A percentile compares a stretch with the other conserved stretches of the same genome.
phyloP scores from a whole-genome alignment of 306 rosid species.

The Cucurbita maxima region DNA sequence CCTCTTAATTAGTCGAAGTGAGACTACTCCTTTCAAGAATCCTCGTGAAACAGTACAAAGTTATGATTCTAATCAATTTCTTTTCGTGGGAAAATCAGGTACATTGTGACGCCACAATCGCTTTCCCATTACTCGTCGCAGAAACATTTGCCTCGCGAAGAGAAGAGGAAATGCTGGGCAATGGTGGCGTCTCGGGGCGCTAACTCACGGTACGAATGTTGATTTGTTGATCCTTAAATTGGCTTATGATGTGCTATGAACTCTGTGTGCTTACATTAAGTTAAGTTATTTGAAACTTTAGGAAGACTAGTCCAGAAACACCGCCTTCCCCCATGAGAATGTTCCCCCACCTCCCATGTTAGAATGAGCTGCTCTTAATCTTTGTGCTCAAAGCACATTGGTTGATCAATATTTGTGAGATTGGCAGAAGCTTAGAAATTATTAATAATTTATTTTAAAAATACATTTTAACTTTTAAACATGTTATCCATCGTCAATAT shows the following conservation, averaged over 20 bases:
- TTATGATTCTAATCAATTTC: not conserved
- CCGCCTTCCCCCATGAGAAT: not conserved
- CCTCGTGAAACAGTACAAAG: not conserved
- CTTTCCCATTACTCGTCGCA: constrained; percentile 13
- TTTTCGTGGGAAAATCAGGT: not conserved
- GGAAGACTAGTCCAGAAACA: not conserved
- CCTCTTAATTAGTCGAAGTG: no score
- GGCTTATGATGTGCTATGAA: not conserved
- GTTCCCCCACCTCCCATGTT: no score
- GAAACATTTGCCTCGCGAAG: constrained; percentile 15
- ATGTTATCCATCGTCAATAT: no score
- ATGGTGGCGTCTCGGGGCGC: not conserved
- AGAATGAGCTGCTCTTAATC: no score
- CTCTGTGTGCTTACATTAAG: not conserved
- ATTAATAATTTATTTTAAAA: no score
- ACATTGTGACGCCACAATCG: constrained; percentile 13
- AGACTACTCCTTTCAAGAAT: no score
- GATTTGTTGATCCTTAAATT: not conserved
- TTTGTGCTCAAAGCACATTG: no score
- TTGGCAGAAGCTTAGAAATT: no score
- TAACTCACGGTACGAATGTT: not conserved
- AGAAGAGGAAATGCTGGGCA: not conserved
- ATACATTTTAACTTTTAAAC: no score
- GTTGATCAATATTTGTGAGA: no score
- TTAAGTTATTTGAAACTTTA: not conserved